Evolutionary conservation across 495 filamentous ascomycete species (phyloP).

Genomic region (Podospora bellae-mahoneyi): DNA sequence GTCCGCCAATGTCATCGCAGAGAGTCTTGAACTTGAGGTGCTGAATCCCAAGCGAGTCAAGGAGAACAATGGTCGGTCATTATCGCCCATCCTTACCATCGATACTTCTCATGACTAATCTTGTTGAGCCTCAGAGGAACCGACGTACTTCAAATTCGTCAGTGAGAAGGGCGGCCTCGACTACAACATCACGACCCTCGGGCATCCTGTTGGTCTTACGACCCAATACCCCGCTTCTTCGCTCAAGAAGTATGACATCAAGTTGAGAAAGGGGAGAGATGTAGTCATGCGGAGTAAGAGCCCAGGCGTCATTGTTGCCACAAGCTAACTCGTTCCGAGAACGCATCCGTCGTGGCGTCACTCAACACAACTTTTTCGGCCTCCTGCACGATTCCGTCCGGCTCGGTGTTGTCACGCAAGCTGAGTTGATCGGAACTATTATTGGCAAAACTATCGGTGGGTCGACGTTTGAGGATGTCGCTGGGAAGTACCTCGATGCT

Average conservation of each 20-base stretch:
- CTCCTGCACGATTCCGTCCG: conserved; percentile 34
- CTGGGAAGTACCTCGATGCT: conserved; percentile 33
- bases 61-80: no score
- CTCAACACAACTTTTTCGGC: conserved; percentile 31
- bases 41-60: conserved; percentile 24
- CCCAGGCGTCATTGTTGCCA: background rate
- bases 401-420: conserved; percentile 33
- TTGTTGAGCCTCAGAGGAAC: background rate
- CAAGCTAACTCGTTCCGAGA: conserved; percentile 15
- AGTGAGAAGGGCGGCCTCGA: conserved; percentile 28
- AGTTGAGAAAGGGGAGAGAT: conserved; percentile 35
- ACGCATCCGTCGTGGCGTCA: conserved; percentile 34
- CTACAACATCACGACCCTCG: conserved; percentile 38
- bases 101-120: no score
- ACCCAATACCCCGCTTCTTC: conserved; percentile 33
- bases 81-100: no score
- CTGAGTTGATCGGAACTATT: conserved; percentile 38
- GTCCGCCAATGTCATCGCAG: conserved; percentile 19
- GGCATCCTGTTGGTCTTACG: conserved; percentile 34
- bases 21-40: conserved; percentile 22
- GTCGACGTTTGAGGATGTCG: conserved; percentile 30
- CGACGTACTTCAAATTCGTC: conserved; percentile 34
- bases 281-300: conserved; percentile 33
- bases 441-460: conserved; percentile 33
- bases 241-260: conserved; percentile 37